Conservation (phyloP, 2,329 filamentous ascomycete genomes). For the Grosmannia serpens region DNA sequence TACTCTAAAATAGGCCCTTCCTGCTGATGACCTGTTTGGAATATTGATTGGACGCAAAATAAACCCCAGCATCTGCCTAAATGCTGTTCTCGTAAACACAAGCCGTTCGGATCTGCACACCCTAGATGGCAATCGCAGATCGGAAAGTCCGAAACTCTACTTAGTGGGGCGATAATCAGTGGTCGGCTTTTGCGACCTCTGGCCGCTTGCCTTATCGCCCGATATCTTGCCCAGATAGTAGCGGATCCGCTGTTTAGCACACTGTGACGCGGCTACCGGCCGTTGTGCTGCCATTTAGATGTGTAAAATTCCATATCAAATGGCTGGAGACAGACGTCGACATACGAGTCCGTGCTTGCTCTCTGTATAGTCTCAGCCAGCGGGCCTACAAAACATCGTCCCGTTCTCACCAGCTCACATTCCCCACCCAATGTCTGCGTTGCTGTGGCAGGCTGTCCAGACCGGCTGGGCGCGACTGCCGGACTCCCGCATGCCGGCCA, state of each 20-base stretch:
- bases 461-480: neutral
- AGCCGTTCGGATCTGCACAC: too few species aligned
- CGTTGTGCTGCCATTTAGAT: neutral
- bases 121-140: neutral
- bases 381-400: neutral
- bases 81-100: too few species aligned
- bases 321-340: neutral
- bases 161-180: neutral
- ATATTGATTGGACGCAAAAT: too few species aligned
- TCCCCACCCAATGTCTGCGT: neutral
- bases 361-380: neutral
- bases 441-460: neutral
- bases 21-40: too few species aligned
- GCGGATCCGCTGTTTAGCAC: neutral
- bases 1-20: too few species aligned
- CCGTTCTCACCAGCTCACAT: neutral
- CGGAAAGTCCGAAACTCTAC: neutral
- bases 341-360: neutral
- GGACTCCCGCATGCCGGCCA: neutral
- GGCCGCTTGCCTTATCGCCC: neutral
- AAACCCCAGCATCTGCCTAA: too few species aligned
- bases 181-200: neutral
- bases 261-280: neutral
- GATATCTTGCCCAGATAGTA: neutral
- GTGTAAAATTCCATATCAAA: neutral